A percentile compares a stretch with the other conserved stretches of the same genome.
Evolutionary conservation across 371 early-diverging fungal genomes (phyloP).

Genomic region (Capillidium heterosporum): DNA sequence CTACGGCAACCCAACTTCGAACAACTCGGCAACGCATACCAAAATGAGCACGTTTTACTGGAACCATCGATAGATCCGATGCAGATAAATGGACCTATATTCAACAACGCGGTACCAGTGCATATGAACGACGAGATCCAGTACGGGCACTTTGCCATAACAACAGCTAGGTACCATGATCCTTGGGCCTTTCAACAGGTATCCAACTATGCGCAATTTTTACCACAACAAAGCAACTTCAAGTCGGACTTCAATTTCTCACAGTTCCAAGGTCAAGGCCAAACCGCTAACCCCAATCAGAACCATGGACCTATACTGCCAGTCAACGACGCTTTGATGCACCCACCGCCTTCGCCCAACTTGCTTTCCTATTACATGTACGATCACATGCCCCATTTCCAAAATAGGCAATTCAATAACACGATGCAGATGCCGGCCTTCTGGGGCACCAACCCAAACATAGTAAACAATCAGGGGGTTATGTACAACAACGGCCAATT

Average conservation of each 20-base stretch:
- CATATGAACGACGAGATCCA: neutral
- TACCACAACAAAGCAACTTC: neutral
- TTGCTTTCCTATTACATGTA: conserved; percentile 18
- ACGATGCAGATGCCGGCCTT: neutral
- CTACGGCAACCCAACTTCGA: too few relatives aligned
- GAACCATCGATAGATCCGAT: too few relatives aligned
- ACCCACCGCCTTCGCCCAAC: conserved; percentile 22
- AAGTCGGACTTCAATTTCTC: neutral
- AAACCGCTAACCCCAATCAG: neutral
- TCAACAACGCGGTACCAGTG: too few relatives aligned
- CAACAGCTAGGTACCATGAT: conserved; percentile 1
- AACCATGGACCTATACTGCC: neutral
- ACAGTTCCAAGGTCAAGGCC: neutral
- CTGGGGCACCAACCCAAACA: neutral
- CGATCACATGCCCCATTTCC: neutral
- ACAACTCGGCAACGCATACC: too few relatives aligned
- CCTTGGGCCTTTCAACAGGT: neutral
- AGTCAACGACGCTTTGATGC: conserved; percentile 11
- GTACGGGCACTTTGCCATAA: conserved; percentile 5
- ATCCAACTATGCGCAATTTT: neutral
- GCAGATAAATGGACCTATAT: too few relatives aligned
- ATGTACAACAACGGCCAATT: neutral
- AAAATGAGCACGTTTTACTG: too few relatives aligned
- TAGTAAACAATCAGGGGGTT: neutral
- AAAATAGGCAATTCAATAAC: neutral